Evolutionary conservation across 495 filamentous ascomycete species (phyloP).

Genomic region (Staphylotrichum longicolle): DNA sequence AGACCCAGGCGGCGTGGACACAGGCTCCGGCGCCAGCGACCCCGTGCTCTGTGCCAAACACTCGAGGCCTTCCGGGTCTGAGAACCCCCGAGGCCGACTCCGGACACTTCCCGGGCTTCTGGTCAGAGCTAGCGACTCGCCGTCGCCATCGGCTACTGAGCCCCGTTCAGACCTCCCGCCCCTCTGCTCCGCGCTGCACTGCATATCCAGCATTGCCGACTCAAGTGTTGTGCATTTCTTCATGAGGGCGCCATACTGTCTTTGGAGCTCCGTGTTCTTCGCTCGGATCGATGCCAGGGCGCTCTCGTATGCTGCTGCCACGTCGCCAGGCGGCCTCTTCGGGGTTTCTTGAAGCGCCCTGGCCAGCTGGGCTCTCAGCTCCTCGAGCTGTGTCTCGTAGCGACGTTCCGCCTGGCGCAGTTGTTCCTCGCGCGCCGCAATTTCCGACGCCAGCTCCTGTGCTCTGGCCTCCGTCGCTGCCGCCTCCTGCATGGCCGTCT

Average conservation of each 20-base stretch:
- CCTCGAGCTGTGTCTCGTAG: conserved; percentile 47
- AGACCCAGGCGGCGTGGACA: conserved; percentile 21
- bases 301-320: conserved; percentile 38
- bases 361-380: conserved; percentile 42
- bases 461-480: conserved; percentile 52
- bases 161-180: conserved; percentile 2
- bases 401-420: conserved; percentile 42
- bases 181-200: conserved; percentile 25
- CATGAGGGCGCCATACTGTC: conserved; percentile 41
- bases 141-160: conserved; percentile 13
- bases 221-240: conserved; percentile 43
- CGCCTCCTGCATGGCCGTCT: conserved; percentile 49
- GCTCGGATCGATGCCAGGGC: conserved; percentile 39
- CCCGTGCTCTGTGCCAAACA: conserved; percentile 36
- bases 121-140: conserved; percentile 9
- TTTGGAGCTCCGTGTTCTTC: conserved; percentile 44
- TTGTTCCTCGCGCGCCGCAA: conserved; percentile 54
- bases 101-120: conserved; percentile 22
- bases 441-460: conserved; percentile 49
- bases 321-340: conserved; percentile 35
- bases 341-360: conserved; percentile 44
- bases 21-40: conserved; percentile 34
- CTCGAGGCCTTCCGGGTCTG: conserved; percentile 36
- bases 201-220: conserved; percentile 38
- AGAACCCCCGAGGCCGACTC: conserved; percentile 34